phyloP scores from a whole-genome alignment of 805 yeast species.

The Candida insectalens region DNA sequence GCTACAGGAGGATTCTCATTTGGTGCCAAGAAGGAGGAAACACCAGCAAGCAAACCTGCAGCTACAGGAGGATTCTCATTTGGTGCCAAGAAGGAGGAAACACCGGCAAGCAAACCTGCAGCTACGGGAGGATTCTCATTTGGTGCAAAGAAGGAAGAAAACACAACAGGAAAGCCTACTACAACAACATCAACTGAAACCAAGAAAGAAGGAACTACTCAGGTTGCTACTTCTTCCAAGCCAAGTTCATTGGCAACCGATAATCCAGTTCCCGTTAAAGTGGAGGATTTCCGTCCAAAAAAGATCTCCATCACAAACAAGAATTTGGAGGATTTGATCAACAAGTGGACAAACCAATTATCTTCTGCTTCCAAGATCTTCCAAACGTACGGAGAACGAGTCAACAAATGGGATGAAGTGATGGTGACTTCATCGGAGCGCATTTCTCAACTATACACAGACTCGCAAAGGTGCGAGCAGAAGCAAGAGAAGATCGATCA shows the following conservation, averaged over 20 bases:
- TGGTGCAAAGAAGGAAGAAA: conserved; percentile 1
- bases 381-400: conserved; percentile 61
- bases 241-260: no score
- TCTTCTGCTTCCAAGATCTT: conserved; percentile 66
- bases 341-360: conserved; percentile 87
- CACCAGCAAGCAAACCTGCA: conserved; percentile 8
- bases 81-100: conserved; percentile 1
- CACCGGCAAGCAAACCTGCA: conserved; percentile 2
- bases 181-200: no score
- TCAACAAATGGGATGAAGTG: conserved; percentile 78
- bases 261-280: conserved; percentile 25
- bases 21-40: conserved; percentile 9
- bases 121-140: conserved; percentile 3
- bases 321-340: conserved; percentile 84
- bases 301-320: conserved; percentile 79
- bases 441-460: conserved; percentile 66
- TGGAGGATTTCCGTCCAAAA: conserved; percentile 52
- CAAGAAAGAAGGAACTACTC: neutral
- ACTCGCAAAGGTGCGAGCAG: conserved; percentile 74
- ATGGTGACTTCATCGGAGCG: conserved; percentile 81
- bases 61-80: neutral
- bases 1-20: conserved; percentile 6
- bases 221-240: neutral
- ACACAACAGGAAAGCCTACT: neutral
- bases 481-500: conserved; percentile 83